Percentiles rank a stretch among this genome's conserved stretches.
phyloP scores from a whole-genome alignment of 352 stramenopile genomes.

The Globisporangium takayamanum region DNA sequence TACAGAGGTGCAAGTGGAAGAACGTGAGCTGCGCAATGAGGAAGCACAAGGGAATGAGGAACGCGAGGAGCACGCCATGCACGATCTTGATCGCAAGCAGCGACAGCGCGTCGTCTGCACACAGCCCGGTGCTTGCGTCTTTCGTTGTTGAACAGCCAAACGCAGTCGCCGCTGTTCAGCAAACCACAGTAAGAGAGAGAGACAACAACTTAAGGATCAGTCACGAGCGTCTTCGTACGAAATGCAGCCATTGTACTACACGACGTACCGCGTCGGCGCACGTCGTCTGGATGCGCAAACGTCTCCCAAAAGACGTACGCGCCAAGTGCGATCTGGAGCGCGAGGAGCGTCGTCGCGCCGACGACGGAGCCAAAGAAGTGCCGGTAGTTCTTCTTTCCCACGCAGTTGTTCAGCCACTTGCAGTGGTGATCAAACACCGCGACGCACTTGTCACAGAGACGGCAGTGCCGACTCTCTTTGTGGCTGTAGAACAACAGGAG shows the following conservation, averaged over 20 bases:
- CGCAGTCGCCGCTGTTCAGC: conserved; percentile 34
- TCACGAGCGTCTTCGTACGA: neutral
- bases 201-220: neutral
- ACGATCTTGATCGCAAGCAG: conserved; percentile 52
- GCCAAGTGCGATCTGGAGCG: conserved; percentile 63
- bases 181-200: neutral
- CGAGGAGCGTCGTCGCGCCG: conserved; percentile 51
- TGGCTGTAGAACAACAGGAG: conserved; percentile 27
- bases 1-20: conserved; percentile 85
- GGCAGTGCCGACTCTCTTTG: conserved; percentile 89
- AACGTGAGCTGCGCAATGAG: conserved; percentile 72
- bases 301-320: conserved; percentile 45
- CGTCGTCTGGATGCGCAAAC: conserved; percentile 14
- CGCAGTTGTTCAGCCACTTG: conserved; percentile 96
- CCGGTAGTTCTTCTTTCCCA: conserved; percentile 85
- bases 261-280: conserved; percentile 33
- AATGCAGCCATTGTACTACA: neutral
- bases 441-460: conserved; percentile 96
- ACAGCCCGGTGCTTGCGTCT: conserved; percentile 38
- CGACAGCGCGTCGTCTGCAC: conserved; percentile 48
- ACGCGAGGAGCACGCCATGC: conserved; percentile 54
- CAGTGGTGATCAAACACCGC: conserved; percentile 96
- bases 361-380: conserved; percentile 77
- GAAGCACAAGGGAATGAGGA: conserved; percentile 68
- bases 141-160: conserved; percentile 56